phyloP scores from a whole-genome alignment of 2,329 filamentous ascomycete genomes.

The Lasiodiplodia gonubiensis region DNA sequence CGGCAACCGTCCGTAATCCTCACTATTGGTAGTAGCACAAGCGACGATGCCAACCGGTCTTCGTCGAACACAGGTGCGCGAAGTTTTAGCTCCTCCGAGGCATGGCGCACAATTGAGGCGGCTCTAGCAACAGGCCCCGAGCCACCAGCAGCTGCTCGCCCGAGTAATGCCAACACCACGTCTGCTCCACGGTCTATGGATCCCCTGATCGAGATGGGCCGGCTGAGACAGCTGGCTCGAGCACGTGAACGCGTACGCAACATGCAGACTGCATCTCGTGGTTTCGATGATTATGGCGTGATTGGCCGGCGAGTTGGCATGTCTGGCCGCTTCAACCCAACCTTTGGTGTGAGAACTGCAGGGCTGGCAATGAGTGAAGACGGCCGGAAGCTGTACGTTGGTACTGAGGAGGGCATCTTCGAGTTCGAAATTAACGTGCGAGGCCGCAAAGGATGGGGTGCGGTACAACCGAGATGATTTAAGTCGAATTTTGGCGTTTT shows the following conservation, averaged over 20 bases:
- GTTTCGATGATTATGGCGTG: slow-evolving; percentile 26
- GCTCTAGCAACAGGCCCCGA: slow-evolving; percentile 49
- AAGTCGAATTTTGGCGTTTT: neutral
- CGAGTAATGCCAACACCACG: slow-evolving; percentile 6
- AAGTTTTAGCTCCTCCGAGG: slow-evolving; percentile 44
- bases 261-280: slow-evolving; percentile 31
- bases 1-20: slow-evolving; percentile 50
- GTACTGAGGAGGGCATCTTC: slow-evolving; percentile 73
- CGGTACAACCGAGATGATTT: slow-evolving; percentile 44
- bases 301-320: slow-evolving; percentile 21
- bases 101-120: slow-evolving; percentile 57
- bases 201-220: slow-evolving; percentile 42
- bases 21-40: slow-evolving; percentile 32
- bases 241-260: slow-evolving; percentile 45
- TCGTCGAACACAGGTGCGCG: slow-evolving; percentile 34
- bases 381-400: slow-evolving; percentile 54
- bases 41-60: slow-evolving; percentile 37
- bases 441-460: slow-evolving; percentile 59
- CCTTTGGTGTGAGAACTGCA: slow-evolving; percentile 52
- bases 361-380: slow-evolving; percentile 57
- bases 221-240: slow-evolving; percentile 44
- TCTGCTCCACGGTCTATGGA: slow-evolving; percentile 30
- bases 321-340: slow-evolving; percentile 31
- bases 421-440: slow-evolving; percentile 72
- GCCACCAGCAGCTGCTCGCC: slow-evolving; percentile 28